Conservation (phyloP, 768 basidiomycete species). For the Tricholomella constricta region DNA sequence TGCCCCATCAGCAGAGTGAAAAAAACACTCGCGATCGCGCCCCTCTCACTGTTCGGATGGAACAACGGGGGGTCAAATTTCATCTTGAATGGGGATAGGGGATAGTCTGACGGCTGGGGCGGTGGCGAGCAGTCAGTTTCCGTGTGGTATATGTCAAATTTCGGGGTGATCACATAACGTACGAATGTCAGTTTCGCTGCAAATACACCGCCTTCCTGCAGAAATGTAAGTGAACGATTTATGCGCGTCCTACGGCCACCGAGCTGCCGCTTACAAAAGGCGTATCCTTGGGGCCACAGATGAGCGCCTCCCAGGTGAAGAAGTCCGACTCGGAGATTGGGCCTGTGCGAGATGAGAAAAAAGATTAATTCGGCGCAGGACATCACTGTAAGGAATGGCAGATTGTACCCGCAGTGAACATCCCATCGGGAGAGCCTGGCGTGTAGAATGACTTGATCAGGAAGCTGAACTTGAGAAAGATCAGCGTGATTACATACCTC, state of each 20-base stretch:
- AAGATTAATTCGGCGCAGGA: background rate
- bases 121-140: constrained; percentile 1
- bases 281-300: constrained; percentile 91
- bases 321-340: constrained; percentile 92
- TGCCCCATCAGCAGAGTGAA: constrained; percentile 9
- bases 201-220: constrained; percentile 93
- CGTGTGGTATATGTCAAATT: background rate
- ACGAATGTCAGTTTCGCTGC: constrained; percentile 92
- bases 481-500: constrained; percentile 47
- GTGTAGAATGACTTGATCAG: constrained; percentile 8
- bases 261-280: constrained; percentile 71
- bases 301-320: constrained; percentile 95
- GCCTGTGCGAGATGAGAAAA: constrained; percentile 44
- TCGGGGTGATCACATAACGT: constrained; percentile 33
- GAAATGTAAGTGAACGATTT: background rate
- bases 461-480: constrained; percentile 4
- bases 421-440: constrained; percentile 84
- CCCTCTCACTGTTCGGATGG: constrained; percentile 89
- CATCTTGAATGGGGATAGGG: constrained; percentile 99
- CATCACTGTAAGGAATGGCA: background rate
- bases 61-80: constrained; percentile 96
- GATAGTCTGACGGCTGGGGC: constrained; percentile 87
- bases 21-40: constrained; percentile 2
- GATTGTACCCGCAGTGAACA: constrained; percentile 85
- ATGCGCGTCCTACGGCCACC: background rate